Evolutionary conservation across 805 yeast genomes (phyloP).

Genomic region (Saccharomycopsis vini): DNA sequence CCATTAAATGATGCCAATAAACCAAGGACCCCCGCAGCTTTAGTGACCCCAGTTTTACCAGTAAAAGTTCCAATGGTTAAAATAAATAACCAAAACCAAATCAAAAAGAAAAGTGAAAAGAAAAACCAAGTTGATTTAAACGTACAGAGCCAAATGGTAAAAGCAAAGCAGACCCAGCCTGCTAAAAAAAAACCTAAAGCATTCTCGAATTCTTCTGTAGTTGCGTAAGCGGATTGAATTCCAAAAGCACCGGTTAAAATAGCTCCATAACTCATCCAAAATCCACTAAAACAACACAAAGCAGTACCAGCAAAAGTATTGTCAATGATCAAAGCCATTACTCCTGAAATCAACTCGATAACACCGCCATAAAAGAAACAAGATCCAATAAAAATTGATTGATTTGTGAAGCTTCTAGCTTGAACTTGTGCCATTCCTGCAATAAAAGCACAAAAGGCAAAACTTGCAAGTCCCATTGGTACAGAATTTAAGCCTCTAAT

Average conservation of each 20-base stretch:
- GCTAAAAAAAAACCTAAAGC: conserved; percentile 52
- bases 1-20: conserved; percentile 43
- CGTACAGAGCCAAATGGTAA: conserved; percentile 44
- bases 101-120: conserved; percentile 44
- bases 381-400: conserved; percentile 45
- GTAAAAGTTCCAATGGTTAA: conserved; percentile 44
- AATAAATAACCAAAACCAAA: conserved; percentile 46
- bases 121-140: conserved; percentile 58
- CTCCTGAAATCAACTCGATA: conserved; percentile 50
- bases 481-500: conserved; percentile 55
- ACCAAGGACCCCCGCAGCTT: conserved; percentile 51
- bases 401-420: conserved; percentile 41
- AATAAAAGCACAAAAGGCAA: conserved; percentile 55
- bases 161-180: conserved; percentile 58
- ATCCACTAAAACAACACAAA: conserved; percentile 54
- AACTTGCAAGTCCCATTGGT: conserved; percentile 53
- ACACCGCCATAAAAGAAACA: conserved; percentile 59
- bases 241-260: conserved; percentile 51
- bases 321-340: conserved; percentile 54
- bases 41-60: conserved; percentile 29
- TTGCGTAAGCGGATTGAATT: conserved; percentile 41
- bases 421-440: conserved; percentile 45
- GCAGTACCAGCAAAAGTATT: conserved; percentile 65
- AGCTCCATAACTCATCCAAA: conserved; percentile 61
- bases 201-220: conserved; percentile 30